These are phyloP conservation scores for Acanthamoeba royreba DNA, from an alignment of 208 protist species.

Conservation along the genomic window DNA sequence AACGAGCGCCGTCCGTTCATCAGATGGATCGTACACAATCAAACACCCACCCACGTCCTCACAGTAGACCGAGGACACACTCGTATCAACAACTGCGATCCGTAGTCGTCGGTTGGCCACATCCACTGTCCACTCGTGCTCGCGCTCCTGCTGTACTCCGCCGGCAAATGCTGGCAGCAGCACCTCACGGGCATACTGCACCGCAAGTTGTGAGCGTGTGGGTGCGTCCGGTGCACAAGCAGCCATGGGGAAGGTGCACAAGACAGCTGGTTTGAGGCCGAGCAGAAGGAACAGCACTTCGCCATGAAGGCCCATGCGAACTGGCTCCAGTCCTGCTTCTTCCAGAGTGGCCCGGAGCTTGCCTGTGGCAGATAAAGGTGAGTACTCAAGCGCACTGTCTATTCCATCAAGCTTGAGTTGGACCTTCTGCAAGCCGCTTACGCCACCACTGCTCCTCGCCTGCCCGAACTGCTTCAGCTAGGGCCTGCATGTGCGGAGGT, in stretches of 20 bases:
- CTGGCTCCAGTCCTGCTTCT: neutral
- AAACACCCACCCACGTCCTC: neutral
- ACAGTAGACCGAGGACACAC: neutral
- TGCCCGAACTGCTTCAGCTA: neutral
- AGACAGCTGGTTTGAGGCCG: neutral
- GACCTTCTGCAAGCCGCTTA: neutral
- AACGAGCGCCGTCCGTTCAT: neutral
- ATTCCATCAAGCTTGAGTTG: neutral
- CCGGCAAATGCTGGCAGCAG: neutral
- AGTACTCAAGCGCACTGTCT: neutral
- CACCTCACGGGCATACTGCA: neutral
- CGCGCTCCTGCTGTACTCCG: neutral
- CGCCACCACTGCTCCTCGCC: neutral
- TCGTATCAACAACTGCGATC: neutral
- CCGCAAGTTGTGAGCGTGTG: neutral
- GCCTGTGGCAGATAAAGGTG: neutral
- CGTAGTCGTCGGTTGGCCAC: neutral
- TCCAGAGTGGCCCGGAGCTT: neutral
- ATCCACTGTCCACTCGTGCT: neutral
- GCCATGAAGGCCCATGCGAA: neutral
- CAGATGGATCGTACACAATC: neutral
- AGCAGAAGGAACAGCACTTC: conserved; percentile 11
- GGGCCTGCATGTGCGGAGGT: too few species aligned
- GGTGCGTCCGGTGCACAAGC: neutral
- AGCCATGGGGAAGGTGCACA: neutral